Percentiles rank a stretch among this genome's conserved stretches.
phyloP scores from a whole-genome alignment of 2,329 filamentous ascomycete species.

The Calonectria pteridis region DNA sequence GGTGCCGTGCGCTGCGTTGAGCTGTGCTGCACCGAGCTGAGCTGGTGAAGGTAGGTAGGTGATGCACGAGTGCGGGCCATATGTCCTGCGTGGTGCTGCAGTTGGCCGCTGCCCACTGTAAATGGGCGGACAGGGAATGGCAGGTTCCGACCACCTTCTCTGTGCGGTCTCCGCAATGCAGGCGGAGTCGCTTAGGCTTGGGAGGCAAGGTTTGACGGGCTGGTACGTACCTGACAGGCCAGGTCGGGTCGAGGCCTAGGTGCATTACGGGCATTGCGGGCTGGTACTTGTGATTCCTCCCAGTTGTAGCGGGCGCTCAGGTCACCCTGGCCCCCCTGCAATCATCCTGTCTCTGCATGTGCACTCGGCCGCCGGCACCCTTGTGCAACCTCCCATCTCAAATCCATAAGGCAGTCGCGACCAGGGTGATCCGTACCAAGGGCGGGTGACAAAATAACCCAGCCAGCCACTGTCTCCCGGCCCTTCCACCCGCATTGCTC shows the following conservation, averaged over 20 bases:
- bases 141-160: not conserved
- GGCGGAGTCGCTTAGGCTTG: slow-evolving; percentile 1
- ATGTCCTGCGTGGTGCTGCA: not conserved
- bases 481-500: slow-evolving; percentile 13
- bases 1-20: not conserved
- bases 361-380: not conserved
- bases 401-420: slow-evolving; percentile 12
- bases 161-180: not conserved
- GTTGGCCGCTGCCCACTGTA: not conserved
- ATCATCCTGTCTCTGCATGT: slow-evolving; percentile 11
- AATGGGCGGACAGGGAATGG: not conserved
- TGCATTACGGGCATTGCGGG: too few relatives aligned
- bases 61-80: not conserved
- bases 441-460: slow-evolving; percentile 7
- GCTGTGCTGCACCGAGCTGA: not conserved
- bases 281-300: not conserved
- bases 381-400: slow-evolving; percentile 1
- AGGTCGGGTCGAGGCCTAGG: not conserved
- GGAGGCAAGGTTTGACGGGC: not conserved
- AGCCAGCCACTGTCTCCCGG: slow-evolving; percentile 3
- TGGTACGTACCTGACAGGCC: not conserved
- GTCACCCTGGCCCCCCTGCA: slow-evolving; percentile 3
- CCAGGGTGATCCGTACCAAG: not conserved
- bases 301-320: not conserved
- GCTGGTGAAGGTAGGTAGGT: not conserved